These are phyloP conservation scores for Leccinum subgranulosum DNA, from an alignment of 768 basidiomycete genomes.

Conservation along the genomic window DNA sequence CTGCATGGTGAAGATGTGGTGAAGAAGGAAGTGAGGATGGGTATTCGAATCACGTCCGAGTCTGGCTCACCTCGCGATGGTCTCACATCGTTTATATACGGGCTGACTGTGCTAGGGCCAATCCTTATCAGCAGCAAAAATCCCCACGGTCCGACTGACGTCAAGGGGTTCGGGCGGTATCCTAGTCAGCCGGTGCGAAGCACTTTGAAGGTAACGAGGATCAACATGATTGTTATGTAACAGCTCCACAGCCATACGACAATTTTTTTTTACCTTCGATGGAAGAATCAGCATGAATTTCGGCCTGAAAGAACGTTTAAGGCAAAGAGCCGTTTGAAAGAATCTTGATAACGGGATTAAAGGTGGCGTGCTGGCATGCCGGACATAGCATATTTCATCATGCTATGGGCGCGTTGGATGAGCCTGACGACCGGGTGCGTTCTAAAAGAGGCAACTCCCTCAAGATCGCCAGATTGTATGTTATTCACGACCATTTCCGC, in stretches of 20 bases:
- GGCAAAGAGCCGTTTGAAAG: neutral
- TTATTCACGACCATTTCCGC: constrained; percentile 18
- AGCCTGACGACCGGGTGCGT: neutral
- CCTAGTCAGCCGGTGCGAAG: constrained; percentile 1
- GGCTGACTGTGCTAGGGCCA: neutral
- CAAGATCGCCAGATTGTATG: constrained; percentile 7
- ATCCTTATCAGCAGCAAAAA: constrained; percentile 3
- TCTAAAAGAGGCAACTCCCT: constrained; percentile 16
- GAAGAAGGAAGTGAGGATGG: neutral
- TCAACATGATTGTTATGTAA: constrained; percentile 2
- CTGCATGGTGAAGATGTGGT: constrained; percentile 17
- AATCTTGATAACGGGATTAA: neutral
- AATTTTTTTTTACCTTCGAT: neutral
- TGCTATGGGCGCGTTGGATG: neutral
- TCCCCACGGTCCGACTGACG: constrained; percentile 17
- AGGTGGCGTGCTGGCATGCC: no score
- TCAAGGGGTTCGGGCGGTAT: constrained; percentile 25
- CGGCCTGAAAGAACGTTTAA: neutral
- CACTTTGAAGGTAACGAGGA: constrained; percentile 8
- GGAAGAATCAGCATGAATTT: neutral
- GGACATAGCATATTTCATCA: neutral
- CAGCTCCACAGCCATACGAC: constrained; percentile 6
- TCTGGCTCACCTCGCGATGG: constrained; percentile 2
- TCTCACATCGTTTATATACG: constrained; percentile 24
- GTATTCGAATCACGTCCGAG: constrained; percentile 8